Percentiles rank a stretch among this genome's conserved stretches.
These are phyloP conservation scores for Kuraishia hungarica DNA, from an alignment of 805 yeast genomes.

Conservation along the genomic window DNA sequence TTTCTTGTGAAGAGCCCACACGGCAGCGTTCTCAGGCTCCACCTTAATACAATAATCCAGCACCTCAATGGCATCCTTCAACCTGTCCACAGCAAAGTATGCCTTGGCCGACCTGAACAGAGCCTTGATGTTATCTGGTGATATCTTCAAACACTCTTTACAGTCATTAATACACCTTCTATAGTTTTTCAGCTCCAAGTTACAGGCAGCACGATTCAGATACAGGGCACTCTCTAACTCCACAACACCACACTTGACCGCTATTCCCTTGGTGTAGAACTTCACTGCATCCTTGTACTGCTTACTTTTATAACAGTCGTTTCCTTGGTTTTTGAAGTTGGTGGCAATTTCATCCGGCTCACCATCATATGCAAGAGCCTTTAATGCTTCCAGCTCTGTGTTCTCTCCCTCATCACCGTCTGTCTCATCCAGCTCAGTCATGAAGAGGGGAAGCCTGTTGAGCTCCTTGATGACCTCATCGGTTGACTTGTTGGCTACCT, in stretches of 20 bases:
- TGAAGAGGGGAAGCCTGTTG: slow-evolving; percentile 85
- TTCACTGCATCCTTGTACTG: slow-evolving; percentile 71
- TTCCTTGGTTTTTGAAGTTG: slow-evolving; percentile 89
- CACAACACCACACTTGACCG: slow-evolving; percentile 50
- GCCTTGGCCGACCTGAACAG: slow-evolving; percentile 81
- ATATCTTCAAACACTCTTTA: slow-evolving; percentile 53
- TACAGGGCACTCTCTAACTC: slow-evolving; percentile 54
- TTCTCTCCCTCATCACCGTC: slow-evolving; percentile 76
- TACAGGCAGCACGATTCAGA: slow-evolving; percentile 86
- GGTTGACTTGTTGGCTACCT: slow-evolving; percentile 49
- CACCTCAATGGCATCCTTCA: slow-evolving; percentile 65
- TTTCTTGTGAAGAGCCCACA: slow-evolving; percentile 35
- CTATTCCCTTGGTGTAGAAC: slow-evolving; percentile 74
- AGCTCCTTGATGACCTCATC: slow-evolving; percentile 74
- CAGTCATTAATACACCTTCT: slow-evolving; percentile 85
- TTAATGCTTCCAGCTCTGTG: slow-evolving; percentile 73
- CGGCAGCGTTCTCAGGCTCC: slow-evolving; percentile 51
- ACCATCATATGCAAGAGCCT: slow-evolving; percentile 90
- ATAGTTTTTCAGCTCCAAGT: slow-evolving; percentile 76
- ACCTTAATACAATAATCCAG: slow-evolving; percentile 54
- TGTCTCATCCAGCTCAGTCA: slow-evolving; percentile 76
- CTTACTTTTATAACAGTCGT: slow-evolving; percentile 69
- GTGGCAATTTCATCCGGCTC: slow-evolving; percentile 88
- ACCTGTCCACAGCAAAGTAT: slow-evolving; percentile 54
- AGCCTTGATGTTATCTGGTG: slow-evolving; percentile 74